Evolutionary conservation across 1,284 basidiomycete species (phyloP).

Genomic region (Boletellus deceptivus): DNA sequence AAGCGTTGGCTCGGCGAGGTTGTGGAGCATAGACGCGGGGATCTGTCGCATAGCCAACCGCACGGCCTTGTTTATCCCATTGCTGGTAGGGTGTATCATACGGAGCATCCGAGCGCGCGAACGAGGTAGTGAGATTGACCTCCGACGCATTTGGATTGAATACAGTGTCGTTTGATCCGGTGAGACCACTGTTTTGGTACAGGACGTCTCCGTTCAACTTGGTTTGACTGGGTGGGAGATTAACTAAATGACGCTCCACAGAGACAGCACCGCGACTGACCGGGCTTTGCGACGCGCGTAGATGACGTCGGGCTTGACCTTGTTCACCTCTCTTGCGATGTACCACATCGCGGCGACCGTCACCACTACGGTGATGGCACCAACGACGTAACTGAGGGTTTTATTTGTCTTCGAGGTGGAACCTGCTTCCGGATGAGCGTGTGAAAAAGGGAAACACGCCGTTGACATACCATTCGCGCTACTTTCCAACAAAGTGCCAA

Average conservation of each 20-base stretch:
- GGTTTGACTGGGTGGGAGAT: slow-evolving; percentile 40
- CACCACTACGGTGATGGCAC: slow-evolving; percentile 64
- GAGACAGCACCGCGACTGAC: slow-evolving; percentile 32
- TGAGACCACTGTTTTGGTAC: slow-evolving; percentile 32
- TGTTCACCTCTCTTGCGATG: slow-evolving; percentile 74
- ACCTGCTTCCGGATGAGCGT: slow-evolving; percentile 33
- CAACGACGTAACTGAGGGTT: slow-evolving; percentile 63
- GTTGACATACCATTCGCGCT: slow-evolving; percentile 21
- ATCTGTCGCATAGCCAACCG: slow-evolving; percentile 37
- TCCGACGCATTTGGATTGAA: slow-evolving; percentile 42
- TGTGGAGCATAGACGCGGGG: slow-evolving; percentile 39
- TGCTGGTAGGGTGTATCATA: slow-evolving; percentile 35
- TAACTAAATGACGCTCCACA: neutral
- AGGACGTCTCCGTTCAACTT: slow-evolving; percentile 40
- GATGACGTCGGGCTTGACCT: slow-evolving; percentile 72
- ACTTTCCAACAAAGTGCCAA: slow-evolving; percentile 44
- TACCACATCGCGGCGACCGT: slow-evolving; percentile 84
- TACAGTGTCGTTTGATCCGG: slow-evolving; percentile 29
- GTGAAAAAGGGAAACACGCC: neutral
- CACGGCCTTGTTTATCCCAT: slow-evolving; percentile 37
- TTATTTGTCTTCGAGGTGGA: slow-evolving; percentile 45
- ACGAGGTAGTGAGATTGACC: slow-evolving; percentile 38
- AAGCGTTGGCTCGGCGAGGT: slow-evolving; percentile 31
- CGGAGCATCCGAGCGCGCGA: slow-evolving; percentile 25
- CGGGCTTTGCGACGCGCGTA: slow-evolving; percentile 69